Evolutionary conservation across 1,284 basidiomycete genomes (phyloP), one percentile per base, ranked within the genome.

Genomic region (Trametes hirsuta): DNA sequence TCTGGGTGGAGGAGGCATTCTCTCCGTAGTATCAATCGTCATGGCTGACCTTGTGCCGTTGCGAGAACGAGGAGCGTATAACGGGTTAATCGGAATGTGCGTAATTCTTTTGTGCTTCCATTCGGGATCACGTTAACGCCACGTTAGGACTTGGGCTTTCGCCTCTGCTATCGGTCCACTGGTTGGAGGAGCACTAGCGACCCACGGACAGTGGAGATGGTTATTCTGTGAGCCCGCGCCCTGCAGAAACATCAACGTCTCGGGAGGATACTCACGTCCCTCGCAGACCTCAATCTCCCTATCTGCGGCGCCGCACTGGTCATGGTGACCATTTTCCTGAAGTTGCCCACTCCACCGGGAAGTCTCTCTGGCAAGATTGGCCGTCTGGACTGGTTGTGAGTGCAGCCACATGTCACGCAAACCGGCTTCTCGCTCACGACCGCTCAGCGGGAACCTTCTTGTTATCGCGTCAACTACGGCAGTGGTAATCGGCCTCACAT

Each of bases 1-100:
- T 5, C 62, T 81, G 40, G 81, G 81, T 39, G 76, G 75, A 10
- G 81, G 81, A 2, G 78, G 77, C 4, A 79, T 83, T 49, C 65
- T 76, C 10, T 66, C 76, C 0, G 66, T 81, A 3, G 56, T 55
- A 2, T 30, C 50, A 3, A 68, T 69, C 50, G 53, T 69, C n/a
- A 21, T 67, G 6, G 62, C 68, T 2, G 68, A 69, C 37, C 34
- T 69, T 5, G 66, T 66, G 1, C 49, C 68, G 0, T 59, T 69
- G 1, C 47, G 45, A 2, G 68, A 69, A 40, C 66, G 68, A 2
- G 66, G 62, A 1, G 22, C 61, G 3, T 69, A 63, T 47, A 51
- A 57, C n/a, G 63, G 61, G 3, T 21, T 67, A 2, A 40, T 66
- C n/a, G 68, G 66, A 21, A n/a, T 64, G 64, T 66, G 35, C 44